Conservation (phyloP, 345 rosid species). For the Eucalyptus tenuipes region DNA sequence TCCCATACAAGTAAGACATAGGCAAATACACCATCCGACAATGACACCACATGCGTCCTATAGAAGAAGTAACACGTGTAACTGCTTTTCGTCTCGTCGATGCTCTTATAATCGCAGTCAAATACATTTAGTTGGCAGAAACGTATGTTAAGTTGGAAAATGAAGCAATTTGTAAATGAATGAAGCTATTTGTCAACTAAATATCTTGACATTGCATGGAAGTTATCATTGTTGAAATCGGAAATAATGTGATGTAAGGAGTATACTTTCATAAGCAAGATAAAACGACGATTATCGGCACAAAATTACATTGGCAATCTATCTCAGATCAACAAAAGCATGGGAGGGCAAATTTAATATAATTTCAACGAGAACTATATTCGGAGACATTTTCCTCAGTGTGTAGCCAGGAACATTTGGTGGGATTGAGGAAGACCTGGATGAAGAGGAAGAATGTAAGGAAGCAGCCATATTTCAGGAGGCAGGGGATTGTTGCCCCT, state of each 20-base stretch:
- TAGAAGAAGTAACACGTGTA: background rate
- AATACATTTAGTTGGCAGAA: background rate
- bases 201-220: background rate
- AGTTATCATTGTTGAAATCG: background rate
- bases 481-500: slow-evolving; percentile 53
- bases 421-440: slow-evolving; percentile 23
- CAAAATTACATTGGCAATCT: background rate
- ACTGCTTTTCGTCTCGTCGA: background rate
- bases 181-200: background rate
- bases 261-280: no score
- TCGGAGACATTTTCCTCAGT: background rate
- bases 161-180: no score
- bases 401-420: background rate
- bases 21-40: background rate
- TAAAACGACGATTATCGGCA: background rate
- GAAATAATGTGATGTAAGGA: background rate
- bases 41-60: background rate
- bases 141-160: background rate
- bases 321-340: background rate
- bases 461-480: slow-evolving; percentile 63
- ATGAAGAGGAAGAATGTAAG: slow-evolving; percentile 29
- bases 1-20: background rate
- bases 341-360: background rate
- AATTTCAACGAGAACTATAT: background rate
- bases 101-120: background rate